Percentiles rank a stretch among this genome's conserved stretches.
Evolutionary conservation across 305 asterid genomes (phyloP).

Genomic region (Nicotiana rustica): DNA sequence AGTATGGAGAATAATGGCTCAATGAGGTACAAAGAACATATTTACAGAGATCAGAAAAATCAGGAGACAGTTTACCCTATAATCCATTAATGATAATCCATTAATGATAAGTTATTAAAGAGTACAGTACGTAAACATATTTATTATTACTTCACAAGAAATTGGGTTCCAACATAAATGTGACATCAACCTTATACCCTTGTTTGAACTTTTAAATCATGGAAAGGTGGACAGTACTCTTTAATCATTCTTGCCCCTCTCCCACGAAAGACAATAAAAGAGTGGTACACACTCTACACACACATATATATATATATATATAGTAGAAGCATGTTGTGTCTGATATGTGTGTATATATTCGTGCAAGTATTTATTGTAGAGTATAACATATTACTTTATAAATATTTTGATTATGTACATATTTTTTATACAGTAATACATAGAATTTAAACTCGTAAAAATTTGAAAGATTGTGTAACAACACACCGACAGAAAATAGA

Average conservation of each 20-base stretch:
- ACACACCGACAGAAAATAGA: no score
- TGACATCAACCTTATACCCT: constrained; percentile 26
- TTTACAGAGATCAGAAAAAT: neutral
- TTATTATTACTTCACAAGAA: constrained; percentile 33
- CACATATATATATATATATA: no score
- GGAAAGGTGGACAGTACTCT: constrained; percentile 30
- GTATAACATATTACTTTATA: no score
- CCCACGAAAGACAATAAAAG: neutral
- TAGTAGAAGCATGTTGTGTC: no score
- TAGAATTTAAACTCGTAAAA: no score
- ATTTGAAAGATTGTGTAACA: no score
- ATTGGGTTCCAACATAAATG: constrained; percentile 27
- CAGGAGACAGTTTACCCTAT: neutral
- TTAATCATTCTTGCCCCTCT: neutral
- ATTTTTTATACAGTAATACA: no score
- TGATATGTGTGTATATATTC: neutral
- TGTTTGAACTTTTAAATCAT: constrained; percentile 2
- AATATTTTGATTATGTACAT: no score
- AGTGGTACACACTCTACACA: neutral
- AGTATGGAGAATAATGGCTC: neutral
- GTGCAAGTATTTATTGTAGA: no score
- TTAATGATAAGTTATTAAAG: neutral
- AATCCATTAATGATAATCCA: neutral
- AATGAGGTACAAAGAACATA: neutral
- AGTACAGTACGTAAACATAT: neutral